Evolutionary conservation across 495 filamentous ascomycete genomes (phyloP).

Genomic region (Hyaloscypha variabilis): DNA sequence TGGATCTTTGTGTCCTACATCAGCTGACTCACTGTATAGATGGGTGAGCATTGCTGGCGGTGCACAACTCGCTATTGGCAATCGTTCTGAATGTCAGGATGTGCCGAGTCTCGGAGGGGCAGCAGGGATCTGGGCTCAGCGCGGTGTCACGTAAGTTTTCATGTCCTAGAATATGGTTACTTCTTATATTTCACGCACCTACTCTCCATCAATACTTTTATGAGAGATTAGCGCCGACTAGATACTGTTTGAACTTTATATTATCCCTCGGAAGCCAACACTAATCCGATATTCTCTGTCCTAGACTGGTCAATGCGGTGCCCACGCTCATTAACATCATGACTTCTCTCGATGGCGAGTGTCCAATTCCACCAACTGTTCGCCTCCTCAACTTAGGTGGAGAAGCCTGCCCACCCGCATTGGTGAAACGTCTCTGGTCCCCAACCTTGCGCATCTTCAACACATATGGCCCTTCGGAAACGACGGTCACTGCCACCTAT

Average conservation of each 20-base stretch:
- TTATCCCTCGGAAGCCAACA: too few relatives aligned
- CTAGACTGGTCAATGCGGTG: conserved; percentile 4
- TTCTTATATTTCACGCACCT: too few relatives aligned
- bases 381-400: conserved; percentile 34
- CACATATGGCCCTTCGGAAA: conserved; percentile 16
- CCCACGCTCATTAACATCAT: conserved; percentile 6
- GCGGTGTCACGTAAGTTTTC: not conserved
- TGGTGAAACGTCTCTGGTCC: conserved; percentile 57
- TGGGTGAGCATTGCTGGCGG: conserved; percentile 2
- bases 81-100: not conserved
- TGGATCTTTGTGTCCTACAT: too few relatives aligned
- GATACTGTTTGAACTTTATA: too few relatives aligned
- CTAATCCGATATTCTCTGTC: too few relatives aligned
- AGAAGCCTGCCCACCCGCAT: conserved; percentile 29
- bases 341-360: conserved; percentile 1
- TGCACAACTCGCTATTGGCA: not conserved
- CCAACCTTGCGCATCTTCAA: conserved; percentile 35
- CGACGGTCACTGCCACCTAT: not conserved
- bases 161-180: too few relatives aligned
- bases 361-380: not conserved
- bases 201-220: too few relatives aligned
- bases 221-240: too few relatives aligned
- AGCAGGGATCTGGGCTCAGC: not conserved
- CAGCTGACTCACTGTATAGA: not conserved
- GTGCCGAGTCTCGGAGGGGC: not conserved